Base-by-base conservation (phyloP, 257 asterid genomes). In the Rehmannia glutinosa region DNA sequence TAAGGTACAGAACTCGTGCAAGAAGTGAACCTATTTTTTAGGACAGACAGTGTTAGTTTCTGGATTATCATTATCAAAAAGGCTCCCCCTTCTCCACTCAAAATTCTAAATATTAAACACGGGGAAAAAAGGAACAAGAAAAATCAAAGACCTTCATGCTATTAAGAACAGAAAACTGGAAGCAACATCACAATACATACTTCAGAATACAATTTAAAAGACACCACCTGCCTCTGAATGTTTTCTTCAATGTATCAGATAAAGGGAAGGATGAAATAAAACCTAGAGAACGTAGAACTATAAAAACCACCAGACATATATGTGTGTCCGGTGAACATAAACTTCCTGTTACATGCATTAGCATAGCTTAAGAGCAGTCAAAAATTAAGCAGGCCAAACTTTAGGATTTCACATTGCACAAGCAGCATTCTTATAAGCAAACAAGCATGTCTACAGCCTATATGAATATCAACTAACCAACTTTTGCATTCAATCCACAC, bases 1-100 rank as follows among this genome's bases (percentile, higher is more conserved):
- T 68, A 88, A 66, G 49, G 91, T 82, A 77, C 96, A 91, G 66
- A 94, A 94, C 85, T 94, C 99, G 16, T 87, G 95, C 86, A 94
- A 80, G 78, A 91, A 94, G 75, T 71, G 83, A 57, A 91, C 91
- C 99, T 94, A 64, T 69, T 64, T 54, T 58, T 21, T n/a, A 23
- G 41, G 41, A 53, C 62, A 57, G n/a, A 24, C 32, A 41, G 43
- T 38, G 62, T 43, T 68, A 45, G 52, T 46, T 53, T 61, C 53
- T 58, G 33, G 35, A 17, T 36, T 25, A 51, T 25, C 33, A 51
- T 32, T 16, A 25, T 10, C 45, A 30, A 62, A 38, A 12, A 46
- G 45, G 38, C 39, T 17, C 58, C 15, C 27, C 30, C 28, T 10
- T 47, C 24, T 3, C 66, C 62, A 43, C 41, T 16, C 66, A 43